phyloP scores from a whole-genome alignment of 129 eudicot genomes.

The Helichrysum umbraculigerum region DNA sequence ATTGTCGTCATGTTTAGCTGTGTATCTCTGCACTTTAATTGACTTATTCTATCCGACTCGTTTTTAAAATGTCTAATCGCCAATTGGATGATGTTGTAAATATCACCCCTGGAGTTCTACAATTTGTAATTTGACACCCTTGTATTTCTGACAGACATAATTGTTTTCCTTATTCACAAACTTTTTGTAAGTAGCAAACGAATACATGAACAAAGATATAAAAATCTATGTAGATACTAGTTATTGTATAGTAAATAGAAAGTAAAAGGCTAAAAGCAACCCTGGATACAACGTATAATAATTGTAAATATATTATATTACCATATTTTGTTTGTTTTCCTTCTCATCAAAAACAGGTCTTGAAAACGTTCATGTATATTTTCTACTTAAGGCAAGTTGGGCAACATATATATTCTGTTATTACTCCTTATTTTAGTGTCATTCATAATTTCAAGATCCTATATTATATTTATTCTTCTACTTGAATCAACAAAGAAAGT shows the following conservation, averaged over 20 bases:
- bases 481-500: neutral
- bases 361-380: neutral
- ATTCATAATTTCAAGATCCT: neutral
- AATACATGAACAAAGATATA: neutral
- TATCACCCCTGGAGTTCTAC: slow-evolving; percentile 20
- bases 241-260: too few relatives aligned
- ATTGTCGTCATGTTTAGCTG: slow-evolving; percentile 27
- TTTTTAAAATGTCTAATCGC: neutral
- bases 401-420: neutral
- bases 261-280: too few relatives aligned
- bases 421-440: neutral
- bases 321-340: neutral
- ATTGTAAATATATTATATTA: too few relatives aligned
- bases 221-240: too few relatives aligned
- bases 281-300: too few relatives aligned
- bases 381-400: neutral
- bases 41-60: slow-evolving; percentile 24
- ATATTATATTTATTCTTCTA: neutral
- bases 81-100: neutral
- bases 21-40: slow-evolving; percentile 10
- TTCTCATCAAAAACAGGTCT: too few relatives aligned
- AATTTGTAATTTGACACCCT: neutral
- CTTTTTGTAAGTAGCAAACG: too few relatives aligned
- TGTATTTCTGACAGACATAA: neutral
- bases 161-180: neutral